These are phyloP conservation scores for Septoria petroselini DNA, from an alignment of 2,329 filamentous ascomycete genomes.

Conservation along the genomic window DNA sequence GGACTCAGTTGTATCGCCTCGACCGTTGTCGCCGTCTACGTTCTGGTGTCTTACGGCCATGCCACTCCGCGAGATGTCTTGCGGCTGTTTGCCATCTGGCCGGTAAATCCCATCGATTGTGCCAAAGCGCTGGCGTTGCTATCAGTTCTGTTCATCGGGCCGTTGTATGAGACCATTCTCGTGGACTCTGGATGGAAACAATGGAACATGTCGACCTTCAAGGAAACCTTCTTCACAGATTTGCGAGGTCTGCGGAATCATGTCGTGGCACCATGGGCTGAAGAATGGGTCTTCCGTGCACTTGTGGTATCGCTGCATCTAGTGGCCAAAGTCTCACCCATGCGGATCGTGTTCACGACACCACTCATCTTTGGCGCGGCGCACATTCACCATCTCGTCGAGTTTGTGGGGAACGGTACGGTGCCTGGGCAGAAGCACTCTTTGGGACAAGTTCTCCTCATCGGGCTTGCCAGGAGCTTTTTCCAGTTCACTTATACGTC, in stretches of 20 bases:
- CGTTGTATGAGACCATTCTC: slow-evolving; percentile 74
- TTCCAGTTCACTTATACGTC: slow-evolving; percentile 90
- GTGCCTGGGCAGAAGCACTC: slow-evolving; percentile 46
- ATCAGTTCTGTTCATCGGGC: slow-evolving; percentile 74
- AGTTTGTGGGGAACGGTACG: slow-evolving; percentile 75
- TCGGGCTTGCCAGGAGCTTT: slow-evolving; percentile 62
- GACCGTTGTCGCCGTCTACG: slow-evolving; percentile 62
- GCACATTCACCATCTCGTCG: slow-evolving; percentile 93
- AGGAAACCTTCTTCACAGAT: slow-evolving; percentile 62
- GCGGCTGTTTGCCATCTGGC: slow-evolving; percentile 77
- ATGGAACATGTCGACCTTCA: slow-evolving; percentile 47
- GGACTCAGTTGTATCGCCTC: slow-evolving; percentile 69
- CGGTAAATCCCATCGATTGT: slow-evolving; percentile 54
- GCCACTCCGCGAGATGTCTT: slow-evolving; percentile 55
- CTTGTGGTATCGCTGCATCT: slow-evolving; percentile 80
- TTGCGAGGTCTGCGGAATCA: slow-evolving; percentile 86
- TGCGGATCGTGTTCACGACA: slow-evolving; percentile 70
- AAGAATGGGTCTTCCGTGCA: slow-evolving; percentile 91
- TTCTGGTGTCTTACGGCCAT: slow-evolving; percentile 58
- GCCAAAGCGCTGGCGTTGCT: slow-evolving; percentile 65
- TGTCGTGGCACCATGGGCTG: slow-evolving; percentile 79
- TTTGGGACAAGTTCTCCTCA: slow-evolving; percentile 26
- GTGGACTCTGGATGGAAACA: slow-evolving; percentile 67
- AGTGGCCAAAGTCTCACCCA: slow-evolving; percentile 56
- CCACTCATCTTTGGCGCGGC: slow-evolving; percentile 90